These are phyloP conservation scores for Sistotremastrum suecicum DNA, from an alignment of 768 basidiomycete species.

Conservation along the genomic window DNA sequence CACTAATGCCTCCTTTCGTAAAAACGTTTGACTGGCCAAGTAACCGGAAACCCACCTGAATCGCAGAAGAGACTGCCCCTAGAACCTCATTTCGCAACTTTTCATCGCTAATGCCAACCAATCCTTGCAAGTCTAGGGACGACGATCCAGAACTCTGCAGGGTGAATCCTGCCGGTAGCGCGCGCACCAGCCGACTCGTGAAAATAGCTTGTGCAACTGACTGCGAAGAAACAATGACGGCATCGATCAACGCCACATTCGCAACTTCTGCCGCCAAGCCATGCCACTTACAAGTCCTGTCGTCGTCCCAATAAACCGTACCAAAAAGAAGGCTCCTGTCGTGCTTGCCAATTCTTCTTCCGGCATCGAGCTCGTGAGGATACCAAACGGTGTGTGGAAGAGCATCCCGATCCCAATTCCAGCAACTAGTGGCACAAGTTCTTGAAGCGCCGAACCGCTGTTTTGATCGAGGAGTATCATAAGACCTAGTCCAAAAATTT, in stretches of 20 bases:
- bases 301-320: conserved; percentile 77
- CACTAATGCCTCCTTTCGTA: conserved; percentile 17
- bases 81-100: conserved; percentile 26
- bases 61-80: conserved; percentile 41
- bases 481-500: conserved; percentile 32
- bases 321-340: conserved; percentile 79
- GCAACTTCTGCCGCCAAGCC: conserved; percentile 2
- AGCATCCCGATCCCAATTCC: conserved; percentile 73
- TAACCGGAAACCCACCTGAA: conserved; percentile 32
- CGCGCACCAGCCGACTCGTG: conserved; percentile 33
- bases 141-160: conserved; percentile 24
- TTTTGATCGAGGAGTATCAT: conserved; percentile 46
- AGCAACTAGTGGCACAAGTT: conserved; percentile 50
- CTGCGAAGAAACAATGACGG: conserved; percentile 22
- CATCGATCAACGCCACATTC: conserved; percentile 7
- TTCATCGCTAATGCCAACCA: conserved; percentile 30
- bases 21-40: background rate
- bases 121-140: conserved; percentile 37
- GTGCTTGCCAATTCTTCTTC: conserved; percentile 59
- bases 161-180: conserved; percentile 34
- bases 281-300: conserved; percentile 49
- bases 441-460: conserved; percentile 30
- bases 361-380: conserved; percentile 53
- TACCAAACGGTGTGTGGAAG: conserved; percentile 76
- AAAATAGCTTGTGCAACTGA: conserved; percentile 67